Percentiles rank a stretch among this genome's conserved stretches.
phyloP scores from a whole-genome alignment of 768 basidiomycete species.

The Lanmaoa pseudosensibilis region DNA sequence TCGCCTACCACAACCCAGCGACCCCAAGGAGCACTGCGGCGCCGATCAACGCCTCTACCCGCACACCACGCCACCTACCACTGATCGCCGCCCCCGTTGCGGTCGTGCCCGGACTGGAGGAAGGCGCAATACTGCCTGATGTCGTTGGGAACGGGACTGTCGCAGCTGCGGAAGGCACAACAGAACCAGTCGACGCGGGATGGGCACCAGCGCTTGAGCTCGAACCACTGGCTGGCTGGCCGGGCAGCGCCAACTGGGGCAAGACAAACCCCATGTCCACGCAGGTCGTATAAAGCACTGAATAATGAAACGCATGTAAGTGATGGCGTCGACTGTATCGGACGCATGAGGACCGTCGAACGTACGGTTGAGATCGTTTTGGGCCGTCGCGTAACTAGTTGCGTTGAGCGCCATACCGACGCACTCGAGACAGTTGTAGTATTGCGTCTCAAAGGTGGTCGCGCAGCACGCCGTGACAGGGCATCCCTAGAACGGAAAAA shows the following conservation, averaged over 20 bases:
- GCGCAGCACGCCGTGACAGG: constrained; percentile 40
- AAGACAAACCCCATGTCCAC: constrained; percentile 27
- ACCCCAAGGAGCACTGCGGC: constrained; percentile 5
- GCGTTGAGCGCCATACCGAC: constrained; percentile 29
- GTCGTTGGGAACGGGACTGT: background rate
- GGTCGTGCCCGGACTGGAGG: background rate
- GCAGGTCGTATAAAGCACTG: constrained; percentile 29
- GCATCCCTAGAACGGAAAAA: constrained; percentile 22
- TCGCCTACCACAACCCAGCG: constrained; percentile 12
- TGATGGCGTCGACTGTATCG: background rate
- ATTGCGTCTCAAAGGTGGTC: constrained; percentile 37
- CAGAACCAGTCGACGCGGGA: background rate
- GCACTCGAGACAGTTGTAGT: constrained; percentile 46
- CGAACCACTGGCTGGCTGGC: constrained; percentile 22
- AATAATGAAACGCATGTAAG: background rate
- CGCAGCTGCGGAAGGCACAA: background rate
- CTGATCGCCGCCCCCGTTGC: constrained; percentile 2
- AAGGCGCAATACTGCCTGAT: background rate
- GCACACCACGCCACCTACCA: background rate
- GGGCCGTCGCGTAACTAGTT: constrained; percentile 30
- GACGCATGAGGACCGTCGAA: background rate
- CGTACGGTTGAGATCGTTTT: constrained; percentile 39
- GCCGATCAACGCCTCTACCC: constrained; percentile 3
- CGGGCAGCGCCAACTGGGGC: constrained; percentile 25
- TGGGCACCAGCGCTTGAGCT: constrained; percentile 4